phyloP scores from a whole-genome alignment of 2,329 filamentous ascomycete species.

The Ceratocystis cacaofunesta region DNA sequence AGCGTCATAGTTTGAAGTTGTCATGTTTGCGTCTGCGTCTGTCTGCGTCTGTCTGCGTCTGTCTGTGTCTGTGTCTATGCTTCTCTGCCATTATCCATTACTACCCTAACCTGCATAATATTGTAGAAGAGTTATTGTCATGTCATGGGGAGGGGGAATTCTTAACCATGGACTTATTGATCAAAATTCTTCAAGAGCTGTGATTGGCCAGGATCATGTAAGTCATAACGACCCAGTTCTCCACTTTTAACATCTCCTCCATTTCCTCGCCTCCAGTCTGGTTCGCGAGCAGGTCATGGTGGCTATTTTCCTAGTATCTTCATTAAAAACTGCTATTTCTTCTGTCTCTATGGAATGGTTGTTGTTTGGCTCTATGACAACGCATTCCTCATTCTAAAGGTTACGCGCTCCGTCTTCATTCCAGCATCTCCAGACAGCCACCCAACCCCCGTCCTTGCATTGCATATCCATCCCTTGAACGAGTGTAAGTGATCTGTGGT shows the following conservation, averaged over 20 bases:
- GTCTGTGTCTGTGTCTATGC: not conserved
- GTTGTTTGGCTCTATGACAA: not conserved
- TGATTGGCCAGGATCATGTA: not conserved
- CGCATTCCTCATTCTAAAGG: slow-evolving; percentile 1
- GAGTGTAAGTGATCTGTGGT: not conserved
- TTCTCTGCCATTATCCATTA: not conserved
- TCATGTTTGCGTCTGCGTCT: no score
- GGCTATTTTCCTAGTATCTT: not conserved
- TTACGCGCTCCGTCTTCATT: not conserved
- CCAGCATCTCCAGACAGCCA: not conserved
- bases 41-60: not conserved
- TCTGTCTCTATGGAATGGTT: not conserved
- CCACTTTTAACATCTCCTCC: not conserved
- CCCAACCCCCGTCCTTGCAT: not conserved
- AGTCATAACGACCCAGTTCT: not conserved
- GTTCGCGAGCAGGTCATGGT: not conserved
- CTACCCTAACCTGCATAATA: no score
- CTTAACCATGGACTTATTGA: not conserved
- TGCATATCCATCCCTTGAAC: not conserved
- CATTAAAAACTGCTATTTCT: not conserved
- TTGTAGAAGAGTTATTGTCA: no score
- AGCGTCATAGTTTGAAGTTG: no score
- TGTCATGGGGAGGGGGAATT: no score
- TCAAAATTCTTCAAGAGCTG: not conserved
- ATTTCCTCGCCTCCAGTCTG: not conserved